Conservation (phyloP, 805 yeast genomes). For the Wickerhamiella alocasiicola region DNA sequence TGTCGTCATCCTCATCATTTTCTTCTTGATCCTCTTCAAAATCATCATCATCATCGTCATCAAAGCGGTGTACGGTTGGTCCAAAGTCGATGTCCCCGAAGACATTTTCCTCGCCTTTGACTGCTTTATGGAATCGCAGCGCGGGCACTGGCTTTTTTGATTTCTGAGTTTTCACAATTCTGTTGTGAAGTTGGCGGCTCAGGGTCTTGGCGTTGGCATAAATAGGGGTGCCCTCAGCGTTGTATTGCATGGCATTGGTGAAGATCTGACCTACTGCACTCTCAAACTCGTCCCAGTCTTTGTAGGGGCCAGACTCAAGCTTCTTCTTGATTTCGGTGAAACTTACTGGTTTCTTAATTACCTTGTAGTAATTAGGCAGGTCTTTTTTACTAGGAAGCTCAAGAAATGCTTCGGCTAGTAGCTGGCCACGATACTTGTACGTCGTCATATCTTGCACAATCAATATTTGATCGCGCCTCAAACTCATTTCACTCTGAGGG, state of each 20-base stretch:
- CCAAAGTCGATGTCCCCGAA: slow-evolving; percentile 25
- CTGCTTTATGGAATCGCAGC: slow-evolving; percentile 2
- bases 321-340: slow-evolving; percentile 45
- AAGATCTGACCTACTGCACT: slow-evolving; percentile 53
- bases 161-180: slow-evolving; percentile 17
- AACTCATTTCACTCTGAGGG: slow-evolving; percentile 18
- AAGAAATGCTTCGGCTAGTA: slow-evolving; percentile 57
- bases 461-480: slow-evolving; percentile 18
- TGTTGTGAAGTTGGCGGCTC: slow-evolving; percentile 34
- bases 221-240: slow-evolving; percentile 59
- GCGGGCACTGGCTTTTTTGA: slow-evolving; percentile 5
- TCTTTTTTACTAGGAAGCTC: slow-evolving; percentile 56
- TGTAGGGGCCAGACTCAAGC: slow-evolving; percentile 40
- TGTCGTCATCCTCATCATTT: slow-evolving; percentile 23
- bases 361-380: slow-evolving; percentile 70
- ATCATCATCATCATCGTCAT: slow-evolving; percentile 17
- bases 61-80: slow-evolving; percentile 17
- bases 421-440: slow-evolving; percentile 29
- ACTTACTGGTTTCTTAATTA: slow-evolving; percentile 64
- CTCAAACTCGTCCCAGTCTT: slow-evolving; percentile 46
- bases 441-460: slow-evolving; percentile 19
- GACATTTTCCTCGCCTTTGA: slow-evolving; percentile 17
- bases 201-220: slow-evolving; percentile 58
- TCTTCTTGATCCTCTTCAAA: slow-evolving; percentile 18
- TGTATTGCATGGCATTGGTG: slow-evolving; percentile 65